Conservation (phyloP, 805 yeast species). For the Clavispora phyllophila region DNA sequence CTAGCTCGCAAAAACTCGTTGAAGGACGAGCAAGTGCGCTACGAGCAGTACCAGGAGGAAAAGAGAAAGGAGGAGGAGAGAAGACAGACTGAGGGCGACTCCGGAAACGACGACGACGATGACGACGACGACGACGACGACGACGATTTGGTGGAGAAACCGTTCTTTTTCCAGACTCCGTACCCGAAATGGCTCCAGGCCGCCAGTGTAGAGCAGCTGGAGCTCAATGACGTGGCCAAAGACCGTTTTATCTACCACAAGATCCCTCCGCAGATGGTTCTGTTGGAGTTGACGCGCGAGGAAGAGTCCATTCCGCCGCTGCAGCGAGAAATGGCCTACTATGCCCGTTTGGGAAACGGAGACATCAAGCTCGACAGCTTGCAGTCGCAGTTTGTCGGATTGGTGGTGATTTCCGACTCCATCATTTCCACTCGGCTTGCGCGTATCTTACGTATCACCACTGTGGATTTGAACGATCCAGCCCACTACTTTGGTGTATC, state of each 20-base stretch:
- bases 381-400: constrained; percentile 44
- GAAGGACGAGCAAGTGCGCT: constrained; percentile 14
- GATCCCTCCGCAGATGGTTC: constrained; percentile 31
- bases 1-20: constrained; percentile 30
- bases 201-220: constrained; percentile 1
- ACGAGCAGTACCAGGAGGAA: constrained; percentile 17
- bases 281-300: constrained; percentile 20
- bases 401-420: constrained; percentile 58
- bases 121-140: constrained; percentile 25
- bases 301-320: constrained; percentile 21
- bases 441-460: constrained; percentile 43
- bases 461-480: constrained; percentile 15
- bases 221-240: constrained; percentile 4
- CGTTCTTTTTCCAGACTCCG: constrained; percentile 33
- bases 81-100: constrained; percentile 2
- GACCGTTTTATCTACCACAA: constrained; percentile 18
- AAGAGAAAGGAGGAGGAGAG: constrained; percentile 3
- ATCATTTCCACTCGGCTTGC: constrained; percentile 49
- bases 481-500: constrained; percentile 48
- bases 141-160: constrained; percentile 19
- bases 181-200: constrained; percentile 26
- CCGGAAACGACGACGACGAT: constrained; percentile 15
- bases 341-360: constrained; percentile 21
- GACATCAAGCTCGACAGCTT: constrained; percentile 13
- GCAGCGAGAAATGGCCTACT: constrained; percentile 24